Conservation (phyloP, 495 filamentous ascomycete genomes). For the Penicillium coffeae region DNA sequence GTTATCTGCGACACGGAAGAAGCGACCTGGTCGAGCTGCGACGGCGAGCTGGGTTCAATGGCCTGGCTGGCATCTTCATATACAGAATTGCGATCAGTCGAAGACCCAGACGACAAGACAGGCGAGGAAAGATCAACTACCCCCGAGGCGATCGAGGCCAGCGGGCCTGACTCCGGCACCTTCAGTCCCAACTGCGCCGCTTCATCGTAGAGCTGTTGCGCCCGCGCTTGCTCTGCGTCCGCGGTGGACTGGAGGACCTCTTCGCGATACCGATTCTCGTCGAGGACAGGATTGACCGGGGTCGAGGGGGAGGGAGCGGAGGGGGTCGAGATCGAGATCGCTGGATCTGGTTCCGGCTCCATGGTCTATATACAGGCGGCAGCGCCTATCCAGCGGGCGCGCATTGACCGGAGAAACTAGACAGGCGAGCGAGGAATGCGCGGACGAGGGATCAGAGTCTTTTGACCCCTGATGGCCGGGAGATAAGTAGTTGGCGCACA, state of each 20-base stretch:
- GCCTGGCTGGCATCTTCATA: conserved; percentile 20
- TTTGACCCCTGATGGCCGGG: too few relatives aligned
- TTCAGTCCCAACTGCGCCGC: conserved; percentile 39
- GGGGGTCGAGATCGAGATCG: not conserved
- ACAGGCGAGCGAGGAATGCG: conserved; percentile 4
- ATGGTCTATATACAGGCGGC: conserved; percentile 16
- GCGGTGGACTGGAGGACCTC: conserved; percentile 35
- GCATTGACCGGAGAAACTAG: conserved; percentile 13
- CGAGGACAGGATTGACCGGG: conserved; percentile 11
- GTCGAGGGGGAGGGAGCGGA: not conserved
- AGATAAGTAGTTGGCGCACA: conserved; percentile 32
- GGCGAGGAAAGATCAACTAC: conserved; percentile 38
- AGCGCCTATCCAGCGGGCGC: conserved; percentile 26
- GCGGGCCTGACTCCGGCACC: conserved; percentile 34
- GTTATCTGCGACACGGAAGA: conserved; percentile 38
- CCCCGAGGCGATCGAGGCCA: conserved; percentile 38
- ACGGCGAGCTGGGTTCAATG: not conserved
- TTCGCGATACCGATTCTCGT: conserved; percentile 37
- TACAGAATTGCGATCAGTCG: conserved; percentile 35
- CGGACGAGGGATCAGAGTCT: too few relatives aligned
- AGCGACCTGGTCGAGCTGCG: conserved; percentile 29
- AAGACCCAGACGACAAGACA: conserved; percentile 35
- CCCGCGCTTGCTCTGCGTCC: conserved; percentile 33
- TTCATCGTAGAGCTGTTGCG: conserved; percentile 37
- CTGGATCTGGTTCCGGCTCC: conserved; percentile 5